Base-by-base conservation (phyloP, 805 yeast species). In the Yarrowia osloensis region DNA sequence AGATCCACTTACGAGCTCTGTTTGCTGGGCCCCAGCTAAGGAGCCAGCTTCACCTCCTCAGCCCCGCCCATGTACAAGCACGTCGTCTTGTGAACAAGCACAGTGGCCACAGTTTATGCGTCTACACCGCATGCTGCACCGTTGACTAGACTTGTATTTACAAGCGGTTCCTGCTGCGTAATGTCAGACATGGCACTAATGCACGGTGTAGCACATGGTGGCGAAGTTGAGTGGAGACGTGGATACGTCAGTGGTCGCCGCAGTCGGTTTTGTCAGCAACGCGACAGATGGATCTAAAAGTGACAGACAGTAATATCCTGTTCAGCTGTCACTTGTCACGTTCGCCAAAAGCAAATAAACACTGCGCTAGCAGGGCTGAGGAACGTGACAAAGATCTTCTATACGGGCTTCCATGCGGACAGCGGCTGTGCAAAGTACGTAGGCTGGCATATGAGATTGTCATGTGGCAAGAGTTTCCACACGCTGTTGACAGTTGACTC, bases 371-470 rank as follows among this genome's bases (percentile, higher is more conserved):
- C 13, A 39, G 31, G 31, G 57, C 57, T 50, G 24, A 11, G 35
- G 47, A 61, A 22, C 2, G 9, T 40, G 35, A 40, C 42, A 57
- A 13, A 13, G 37, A 3, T 13, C n/a, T 54, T 54, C 33, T n/a
- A 54, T 33, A 33, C 19, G 40, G 37, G 29, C 57, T 50, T 50
- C 57, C n/a, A 50, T 50, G 35, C 37, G 17, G 40, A 31, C 37
- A 49, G 26, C 13, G 26, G 21, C 4, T 5, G 19, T 31, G 9
- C 13, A 11, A 3, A 28, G 31, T 4, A 31, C 3, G 11, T 31
- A 13, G 35, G 6, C n/a, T n/a, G n/a, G n/a, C n/a, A n/a, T n/a
- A n/a, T n/a, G n/a, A 28, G 31, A 11, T 28, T 11, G 6, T 28
- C 31, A 11, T 28, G 9, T 28, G 6, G 31, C 31, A 28, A 28